Conservation (phyloP, 257 asterid species). For the Orobanche coerulescens region DNA sequence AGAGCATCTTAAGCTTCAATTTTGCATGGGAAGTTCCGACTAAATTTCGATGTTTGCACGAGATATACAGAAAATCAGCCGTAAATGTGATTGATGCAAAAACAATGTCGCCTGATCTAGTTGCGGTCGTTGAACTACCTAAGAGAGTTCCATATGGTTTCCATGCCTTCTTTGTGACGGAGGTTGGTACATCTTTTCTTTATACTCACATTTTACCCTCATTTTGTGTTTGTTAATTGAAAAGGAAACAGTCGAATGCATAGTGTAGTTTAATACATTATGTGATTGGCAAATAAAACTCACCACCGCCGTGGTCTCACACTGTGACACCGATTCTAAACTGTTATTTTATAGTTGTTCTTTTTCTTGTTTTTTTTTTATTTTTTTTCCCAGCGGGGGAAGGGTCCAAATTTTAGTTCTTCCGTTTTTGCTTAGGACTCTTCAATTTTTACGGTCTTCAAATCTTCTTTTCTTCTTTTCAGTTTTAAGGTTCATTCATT, state of each 20-base stretch:
- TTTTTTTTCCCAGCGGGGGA: too few species aligned
- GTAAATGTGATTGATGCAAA: constrained; percentile 88
- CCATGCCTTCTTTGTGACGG: constrained; percentile 90
- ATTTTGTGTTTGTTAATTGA: background rate
- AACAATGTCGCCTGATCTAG: constrained; percentile 85
- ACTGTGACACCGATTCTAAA: too few species aligned
- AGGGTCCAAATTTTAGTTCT: too few species aligned
- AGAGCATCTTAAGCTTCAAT: background rate
- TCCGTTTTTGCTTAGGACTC: too few species aligned
- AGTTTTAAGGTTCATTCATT: too few species aligned
- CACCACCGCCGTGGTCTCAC: too few species aligned
- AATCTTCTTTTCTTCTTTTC: too few species aligned
- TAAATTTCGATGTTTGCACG: background rate
- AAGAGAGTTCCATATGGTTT: constrained; percentile 89
- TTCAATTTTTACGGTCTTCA: too few species aligned
- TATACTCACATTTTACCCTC: background rate
- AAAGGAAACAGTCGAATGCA: background rate
- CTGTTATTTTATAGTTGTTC: too few species aligned
- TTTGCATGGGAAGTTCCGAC: background rate
- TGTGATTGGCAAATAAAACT: too few species aligned
- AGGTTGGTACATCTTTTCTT: constrained; percentile 39
- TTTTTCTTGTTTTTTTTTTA: too few species aligned
- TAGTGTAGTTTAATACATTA: too few species aligned
- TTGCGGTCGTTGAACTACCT: constrained; percentile 75
- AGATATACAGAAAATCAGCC: constrained; percentile 58